Percentiles rank a stretch among this genome's conserved stretches.
These are phyloP conservation scores for Sextonia rubra DNA, from an alignment of 164 flowering plant species.

Conservation along the genomic window DNA sequence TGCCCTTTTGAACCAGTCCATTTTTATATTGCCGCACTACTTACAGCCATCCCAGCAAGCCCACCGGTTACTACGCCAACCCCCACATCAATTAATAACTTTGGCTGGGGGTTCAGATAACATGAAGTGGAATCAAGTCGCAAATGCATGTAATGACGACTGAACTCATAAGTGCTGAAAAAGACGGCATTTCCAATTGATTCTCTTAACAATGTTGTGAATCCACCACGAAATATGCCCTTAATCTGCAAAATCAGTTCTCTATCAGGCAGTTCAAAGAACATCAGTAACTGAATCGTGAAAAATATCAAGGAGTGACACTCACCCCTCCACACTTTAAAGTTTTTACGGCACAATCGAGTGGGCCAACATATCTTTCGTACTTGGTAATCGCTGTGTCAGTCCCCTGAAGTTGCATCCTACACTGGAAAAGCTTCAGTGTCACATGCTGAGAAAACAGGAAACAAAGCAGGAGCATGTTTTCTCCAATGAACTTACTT, in stretches of 20 bases:
- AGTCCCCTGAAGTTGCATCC: slow-evolving; percentile 94
- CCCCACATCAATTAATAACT: slow-evolving; percentile 54
- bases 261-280: slow-evolving; percentile 17
- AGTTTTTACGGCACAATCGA: slow-evolving; percentile 77
- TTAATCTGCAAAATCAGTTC: slow-evolving; percentile 45
- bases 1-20: too few species aligned
- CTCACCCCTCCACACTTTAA: slow-evolving; percentile 78
- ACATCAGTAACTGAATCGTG: neutral
- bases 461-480: neutral
- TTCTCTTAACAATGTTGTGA: slow-evolving; percentile 74
- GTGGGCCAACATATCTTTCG: slow-evolving; percentile 59
- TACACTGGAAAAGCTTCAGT: slow-evolving; percentile 64
- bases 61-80: slow-evolving; percentile 86
- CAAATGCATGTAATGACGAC: slow-evolving; percentile 59
- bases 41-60: slow-evolving; percentile 81
- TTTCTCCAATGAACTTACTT: slow-evolving; percentile 39
- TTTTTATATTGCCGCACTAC: slow-evolving; percentile 14
- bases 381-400: slow-evolving; percentile 36
- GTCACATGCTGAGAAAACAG: slow-evolving; percentile 19
- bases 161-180: slow-evolving; percentile 69
- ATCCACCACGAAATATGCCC: slow-evolving; percentile 82
- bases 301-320: slow-evolving; percentile 4
- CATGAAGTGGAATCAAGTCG: slow-evolving; percentile 42
- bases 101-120: slow-evolving; percentile 23
- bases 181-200: slow-evolving; percentile 71